These are phyloP conservation scores for Myxozyma monticola DNA, from an alignment of 805 yeast species.

Conservation along the genomic window DNA sequence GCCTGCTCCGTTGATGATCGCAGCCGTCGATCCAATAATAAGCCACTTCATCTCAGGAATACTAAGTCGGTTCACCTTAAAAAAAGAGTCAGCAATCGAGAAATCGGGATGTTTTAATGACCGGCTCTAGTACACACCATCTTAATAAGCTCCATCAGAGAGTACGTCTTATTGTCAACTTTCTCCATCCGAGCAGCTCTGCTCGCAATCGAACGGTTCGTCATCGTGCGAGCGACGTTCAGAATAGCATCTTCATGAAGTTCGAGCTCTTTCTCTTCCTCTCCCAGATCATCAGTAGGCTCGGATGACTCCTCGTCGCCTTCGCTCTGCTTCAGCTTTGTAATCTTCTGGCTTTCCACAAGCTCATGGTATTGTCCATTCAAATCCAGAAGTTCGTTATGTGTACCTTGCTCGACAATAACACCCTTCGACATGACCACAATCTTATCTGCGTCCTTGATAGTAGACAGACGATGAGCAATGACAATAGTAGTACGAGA, in stretches of 20 bases:
- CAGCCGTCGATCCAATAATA: slow-evolving; percentile 3
- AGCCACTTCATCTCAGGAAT: slow-evolving; percentile 12
- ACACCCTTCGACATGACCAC: slow-evolving; percentile 48
- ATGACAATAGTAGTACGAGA: slow-evolving; percentile 50
- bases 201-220: slow-evolving; percentile 22
- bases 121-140: slow-evolving; percentile 1
- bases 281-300: not conserved
- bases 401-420: slow-evolving; percentile 45
- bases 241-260: slow-evolving; percentile 21
- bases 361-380: slow-evolving; percentile 33
- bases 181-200: not conserved
- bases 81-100: not conserved
- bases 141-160: not conserved
- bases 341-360: slow-evolving; percentile 42
- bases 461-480: slow-evolving; percentile 54
- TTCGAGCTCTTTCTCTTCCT: slow-evolving; percentile 8
- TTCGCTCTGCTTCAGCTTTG: not conserved
- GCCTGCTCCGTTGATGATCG: slow-evolving; percentile 26
- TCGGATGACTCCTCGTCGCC: not conserved
- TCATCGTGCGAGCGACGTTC: slow-evolving; percentile 17
- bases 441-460: slow-evolving; percentile 50
- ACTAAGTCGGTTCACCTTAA: slow-evolving; percentile 3
- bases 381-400: slow-evolving; percentile 35
- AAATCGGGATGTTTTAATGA: not conserved
- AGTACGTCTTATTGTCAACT: not conserved